Evolutionary conservation across 2,329 filamentous ascomycete genomes (phyloP).

Genomic region (Neophaeococcomyces aloes): DNA sequence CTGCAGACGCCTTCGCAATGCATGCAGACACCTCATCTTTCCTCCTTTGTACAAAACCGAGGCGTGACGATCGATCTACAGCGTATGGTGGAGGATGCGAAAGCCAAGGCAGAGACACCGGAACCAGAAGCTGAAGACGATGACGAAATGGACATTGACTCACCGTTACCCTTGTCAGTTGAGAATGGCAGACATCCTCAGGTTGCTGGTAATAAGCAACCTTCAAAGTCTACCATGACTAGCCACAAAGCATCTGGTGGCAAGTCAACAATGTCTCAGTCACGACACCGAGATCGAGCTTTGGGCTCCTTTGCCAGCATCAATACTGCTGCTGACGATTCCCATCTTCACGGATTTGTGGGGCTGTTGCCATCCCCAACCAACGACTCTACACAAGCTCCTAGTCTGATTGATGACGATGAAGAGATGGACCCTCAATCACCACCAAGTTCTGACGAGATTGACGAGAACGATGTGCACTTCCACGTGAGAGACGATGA

Average conservation of each 20-base stretch:
- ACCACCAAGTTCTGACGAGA: slow-evolving; percentile 44
- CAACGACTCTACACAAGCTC: slow-evolving; percentile 62
- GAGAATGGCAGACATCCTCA: slow-evolving; percentile 16
- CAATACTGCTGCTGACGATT: not conserved
- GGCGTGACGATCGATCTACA: slow-evolving; percentile 52
- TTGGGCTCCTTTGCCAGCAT: not conserved
- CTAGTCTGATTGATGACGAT: slow-evolving; percentile 70
- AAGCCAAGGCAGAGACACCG: slow-evolving; percentile 30
- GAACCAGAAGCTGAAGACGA: slow-evolving; percentile 31
- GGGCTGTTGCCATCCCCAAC: slow-evolving; percentile 23
- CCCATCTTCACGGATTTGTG: slow-evolving; percentile 1
- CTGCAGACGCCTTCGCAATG: not conserved
- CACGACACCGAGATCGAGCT: slow-evolving; percentile 24
- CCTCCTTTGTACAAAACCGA: slow-evolving; percentile 51
- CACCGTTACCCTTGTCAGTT: slow-evolving; percentile 27
- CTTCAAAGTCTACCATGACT: slow-evolving; percentile 43
- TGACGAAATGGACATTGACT: slow-evolving; percentile 27
- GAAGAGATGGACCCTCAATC: slow-evolving; percentile 63
- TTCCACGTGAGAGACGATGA: slow-evolving; percentile 39
- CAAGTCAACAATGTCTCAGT: slow-evolving; percentile 33
- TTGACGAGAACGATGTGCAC: slow-evolving; percentile 36
- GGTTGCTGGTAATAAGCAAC: slow-evolving; percentile 33
- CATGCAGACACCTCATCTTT: slow-evolving; percentile 53
- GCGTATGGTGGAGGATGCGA: slow-evolving; percentile 48
- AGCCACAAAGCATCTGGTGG: slow-evolving; percentile 24